Conservation (phyloP, 1,139 yeast species). For the Eremothecium coryli region DNA sequence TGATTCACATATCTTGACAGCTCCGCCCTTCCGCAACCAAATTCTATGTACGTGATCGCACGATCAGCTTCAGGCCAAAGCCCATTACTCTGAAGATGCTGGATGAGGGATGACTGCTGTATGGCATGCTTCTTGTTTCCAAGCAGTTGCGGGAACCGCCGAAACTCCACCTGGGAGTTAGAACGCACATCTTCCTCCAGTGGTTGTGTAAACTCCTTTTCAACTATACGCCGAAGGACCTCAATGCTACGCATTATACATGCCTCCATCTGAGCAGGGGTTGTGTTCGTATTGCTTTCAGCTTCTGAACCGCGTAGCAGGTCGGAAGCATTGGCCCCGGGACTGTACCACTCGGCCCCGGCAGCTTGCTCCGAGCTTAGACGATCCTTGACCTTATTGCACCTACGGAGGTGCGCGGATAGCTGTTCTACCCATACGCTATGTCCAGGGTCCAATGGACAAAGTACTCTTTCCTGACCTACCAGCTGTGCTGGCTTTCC, state of each 20-base stretch:
- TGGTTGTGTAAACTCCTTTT: conserved; percentile 17
- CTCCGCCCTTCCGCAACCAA: conserved; percentile 89
- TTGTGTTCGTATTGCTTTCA: too few species aligned
- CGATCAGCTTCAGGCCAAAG: conserved; percentile 5
- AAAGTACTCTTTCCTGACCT: conserved; percentile 36
- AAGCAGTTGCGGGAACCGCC: conserved; percentile 37
- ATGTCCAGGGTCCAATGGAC: conserved; percentile 73
- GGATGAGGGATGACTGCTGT: conserved; percentile 76
- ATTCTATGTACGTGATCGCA: conserved; percentile 47
- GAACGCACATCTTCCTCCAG: conserved; percentile 21
- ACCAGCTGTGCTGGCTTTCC: conserved; percentile 1
- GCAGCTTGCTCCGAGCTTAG: too few species aligned
- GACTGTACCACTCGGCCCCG: conserved; percentile 17
- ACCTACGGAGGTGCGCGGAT: conserved; percentile 48
- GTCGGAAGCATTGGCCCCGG: conserved; percentile 18
- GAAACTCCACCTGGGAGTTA: conserved; percentile 25
- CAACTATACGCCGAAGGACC: conserved; percentile 25
- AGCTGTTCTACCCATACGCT: conserved; percentile 57
- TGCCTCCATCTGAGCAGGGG: too few species aligned
- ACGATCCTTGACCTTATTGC: conserved; percentile 47
- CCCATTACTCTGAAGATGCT: conserved; percentile 43
- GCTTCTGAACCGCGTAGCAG: neutral
- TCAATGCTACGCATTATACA: too few species aligned
- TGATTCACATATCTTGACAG: conserved; percentile 54
- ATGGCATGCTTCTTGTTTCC: conserved; percentile 64